Evolutionary conservation across 306 rosid species (phyloP), one percentile per base, ranked within the genome.

Genomic region (Canavalia gladiata): DNA sequence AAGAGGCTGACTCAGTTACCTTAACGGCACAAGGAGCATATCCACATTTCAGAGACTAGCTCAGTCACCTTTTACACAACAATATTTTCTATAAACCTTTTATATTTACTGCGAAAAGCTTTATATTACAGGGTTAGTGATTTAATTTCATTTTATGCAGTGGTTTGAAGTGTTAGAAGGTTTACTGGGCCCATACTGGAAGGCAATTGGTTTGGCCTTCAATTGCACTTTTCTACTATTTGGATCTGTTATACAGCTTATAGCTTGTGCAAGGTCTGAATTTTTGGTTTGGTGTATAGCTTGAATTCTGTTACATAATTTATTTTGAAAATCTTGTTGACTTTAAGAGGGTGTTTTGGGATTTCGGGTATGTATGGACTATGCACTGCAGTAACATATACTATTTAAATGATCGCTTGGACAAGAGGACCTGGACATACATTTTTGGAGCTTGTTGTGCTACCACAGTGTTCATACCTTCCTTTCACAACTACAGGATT

Each of bases 131-230:
- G 59, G 45, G 30, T 65, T 80, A 3, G 51, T 58, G 8, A 33
- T 11, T 9, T 45, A 52, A 25, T 54, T 77, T 75, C 6, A 72
- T 35, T 50, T 18, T 62, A 76, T 35, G 63, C 84, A 95, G 99
- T 95, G 99, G 99, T 95, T 90, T 71, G 99, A 95, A 82, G 99
- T 95, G 62, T 76, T 95, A 63, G 99, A 95, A 73, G 99, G 99
- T 33, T 87, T 95, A 41, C 82, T 95, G 55, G 99, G 99, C 78
- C 97, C 97, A 45, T 88, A 88, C 55, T 95, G 99, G 99, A 95
- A 95, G 78, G 97, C 94, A 10, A 34, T 71, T 34, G 99, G 99
- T 28, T 79, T 95, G 76, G 99, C 97, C 51, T 95, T 95, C 94
- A 95, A 91, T 77, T 95, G 99, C 59, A 95, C 99, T 58, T 90